Evolutionary conservation across 306 rosid genomes (phyloP).

Genomic region (Prinsepia uniflora): DNA sequence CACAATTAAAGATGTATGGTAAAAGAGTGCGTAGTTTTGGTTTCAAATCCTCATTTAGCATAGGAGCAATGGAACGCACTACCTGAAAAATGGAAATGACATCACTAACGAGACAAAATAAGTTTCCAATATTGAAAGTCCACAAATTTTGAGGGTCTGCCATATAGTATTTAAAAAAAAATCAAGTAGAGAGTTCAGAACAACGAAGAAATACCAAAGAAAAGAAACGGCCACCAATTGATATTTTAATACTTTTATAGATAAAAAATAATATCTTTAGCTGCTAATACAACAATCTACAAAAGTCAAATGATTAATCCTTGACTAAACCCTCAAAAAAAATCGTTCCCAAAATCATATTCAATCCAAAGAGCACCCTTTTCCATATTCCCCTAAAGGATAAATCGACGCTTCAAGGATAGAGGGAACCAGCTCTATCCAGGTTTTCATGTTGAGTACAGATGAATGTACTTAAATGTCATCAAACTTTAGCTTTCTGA

Average conservation of each 20-base stretch:
- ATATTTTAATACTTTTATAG: not conserved
- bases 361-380: not conserved
- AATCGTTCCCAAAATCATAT: not conserved
- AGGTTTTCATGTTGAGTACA: not conserved
- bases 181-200: not conserved
- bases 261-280: not conserved
- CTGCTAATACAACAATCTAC: not conserved
- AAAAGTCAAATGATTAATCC: not conserved
- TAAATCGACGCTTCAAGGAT: not conserved
- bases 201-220: not conserved
- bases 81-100: constrained; percentile 47
- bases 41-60: constrained; percentile 67
- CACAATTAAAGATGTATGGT: constrained; percentile 76
- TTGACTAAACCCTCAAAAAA: not conserved
- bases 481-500: not conserved
- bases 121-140: not conserved
- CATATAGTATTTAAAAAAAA: not conserved
- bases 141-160: not conserved
- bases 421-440: not conserved
- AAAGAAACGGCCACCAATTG: not conserved
- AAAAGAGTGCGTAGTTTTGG: constrained; percentile 83
- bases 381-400: not conserved
- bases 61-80: constrained; percentile 76
- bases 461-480: not conserved
- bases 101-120: not conserved